A percentile compares a stretch with the other conserved stretches of the same genome.
Evolutionary conservation across 1,284 basidiomycete species (phyloP).

Genomic region (Moesziomyces parantarcticus): DNA sequence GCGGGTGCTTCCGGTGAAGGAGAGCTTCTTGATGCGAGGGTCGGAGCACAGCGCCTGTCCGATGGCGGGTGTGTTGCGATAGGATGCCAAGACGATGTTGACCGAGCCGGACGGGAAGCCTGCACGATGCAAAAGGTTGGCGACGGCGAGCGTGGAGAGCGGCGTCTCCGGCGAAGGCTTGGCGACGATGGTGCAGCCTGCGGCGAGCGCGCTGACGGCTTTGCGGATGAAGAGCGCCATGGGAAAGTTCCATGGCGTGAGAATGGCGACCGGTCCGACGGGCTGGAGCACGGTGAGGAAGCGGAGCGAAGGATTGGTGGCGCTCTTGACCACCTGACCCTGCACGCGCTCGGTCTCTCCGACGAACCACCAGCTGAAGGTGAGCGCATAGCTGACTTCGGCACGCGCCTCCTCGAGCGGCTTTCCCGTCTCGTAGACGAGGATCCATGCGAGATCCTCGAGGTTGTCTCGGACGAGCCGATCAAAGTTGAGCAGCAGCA

Average conservation of each 20-base stretch:
- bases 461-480: conserved; percentile 52
- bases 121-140: conserved; percentile 83
- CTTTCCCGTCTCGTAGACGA: conserved; percentile 67
- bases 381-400: conserved; percentile 63
- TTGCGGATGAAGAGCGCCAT: conserved; percentile 80
- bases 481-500: conserved; percentile 60
- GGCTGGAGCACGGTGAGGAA: conserved; percentile 91
- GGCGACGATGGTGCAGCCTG: conserved; percentile 93
- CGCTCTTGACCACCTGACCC: conserved; percentile 81
- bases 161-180: conserved; percentile 97
- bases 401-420: conserved; percentile 58
- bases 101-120: conserved; percentile 94
- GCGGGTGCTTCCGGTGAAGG: conserved; percentile 91
- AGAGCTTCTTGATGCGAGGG: conserved; percentile 82
- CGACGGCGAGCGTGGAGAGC: conserved; percentile 87
- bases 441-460: conserved; percentile 64
- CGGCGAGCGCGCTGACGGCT: conserved; percentile 86
- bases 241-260: conserved; percentile 67
- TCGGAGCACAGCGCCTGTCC: conserved; percentile 74
- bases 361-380: conserved; percentile 65
- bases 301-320: conserved; percentile 77
- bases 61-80: conserved; percentile 76
- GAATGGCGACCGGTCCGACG: conserved; percentile 74
- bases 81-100: conserved; percentile 88
- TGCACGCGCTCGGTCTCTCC: conserved; percentile 64